Base-by-base conservation (phyloP, 2,329 filamentous ascomycete genomes). In the Ophiostoma quercus region DNA sequence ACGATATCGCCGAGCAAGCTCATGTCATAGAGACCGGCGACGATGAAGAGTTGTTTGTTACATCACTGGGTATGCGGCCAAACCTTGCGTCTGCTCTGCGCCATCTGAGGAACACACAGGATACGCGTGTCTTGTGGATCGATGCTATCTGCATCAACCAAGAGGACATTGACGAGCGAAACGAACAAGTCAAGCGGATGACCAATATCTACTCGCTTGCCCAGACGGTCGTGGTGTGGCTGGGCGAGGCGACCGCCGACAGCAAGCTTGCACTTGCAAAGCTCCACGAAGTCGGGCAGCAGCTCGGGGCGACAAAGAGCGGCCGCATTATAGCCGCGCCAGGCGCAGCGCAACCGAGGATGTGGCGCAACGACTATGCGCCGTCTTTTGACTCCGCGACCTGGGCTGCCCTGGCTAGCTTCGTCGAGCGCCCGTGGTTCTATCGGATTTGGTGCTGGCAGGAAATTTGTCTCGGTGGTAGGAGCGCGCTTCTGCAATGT, bases 121-220 rank as follows among this genome's bases (percentile, higher is more conserved):
- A 47, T 19, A 65, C 39, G 6, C 67, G 67, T 6, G 67, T 68
- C 12, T 63, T 69, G 11, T 69, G 67, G 67, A 51, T 69, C 25
- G 67, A 69, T n/a, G 67, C 67, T 29, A 62, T 69, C n/a, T 69
- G 67, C 57, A 69, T 69, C 37, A 69, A 69, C 60, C 67, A 69
- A 25, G 60, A 69, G 3, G 67, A 69, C 39, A 16, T 65, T 16
- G 57, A 63, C 14, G 67, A 69, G 39, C 32, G 39, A n/a, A 47
- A 32, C 47, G 37, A 39, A 7, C 67, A 69, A 25, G 67, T 69
- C 5, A 62, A 34, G 37, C 11, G 57, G 0, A 69, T 69, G 67
- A 34, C 51, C 7, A n/a, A 32, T 2, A 43, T 69, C 11, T 69
- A 65, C 29, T 65, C 34, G 34, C 54, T 62, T 19, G 67, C 54